Evolutionary conservation across 208 protist species (phyloP).

Genomic region (Leishmania guyanensis): DNA sequence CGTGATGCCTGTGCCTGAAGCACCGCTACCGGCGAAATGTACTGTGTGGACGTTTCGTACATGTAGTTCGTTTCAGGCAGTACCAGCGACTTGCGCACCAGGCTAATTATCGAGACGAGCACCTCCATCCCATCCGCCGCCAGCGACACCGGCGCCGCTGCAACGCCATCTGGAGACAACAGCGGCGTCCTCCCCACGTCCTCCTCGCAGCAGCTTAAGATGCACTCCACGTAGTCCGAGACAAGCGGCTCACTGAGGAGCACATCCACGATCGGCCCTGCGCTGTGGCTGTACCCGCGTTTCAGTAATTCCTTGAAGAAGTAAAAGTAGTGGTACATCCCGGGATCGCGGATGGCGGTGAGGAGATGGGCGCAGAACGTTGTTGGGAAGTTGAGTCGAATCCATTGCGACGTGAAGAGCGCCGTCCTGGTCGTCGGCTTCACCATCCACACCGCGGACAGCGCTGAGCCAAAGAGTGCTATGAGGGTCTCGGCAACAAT

Average conservation of each 20-base stretch:
- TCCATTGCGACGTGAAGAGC: constrained; percentile 60
- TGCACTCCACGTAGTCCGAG: constrained; percentile 28
- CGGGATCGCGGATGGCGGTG: constrained; percentile 32
- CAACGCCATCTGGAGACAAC: constrained; percentile 19
- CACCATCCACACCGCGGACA: constrained; percentile 47
- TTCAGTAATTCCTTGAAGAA: constrained; percentile 72
- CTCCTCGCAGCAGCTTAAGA: constrained; percentile 40
- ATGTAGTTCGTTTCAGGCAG: constrained; percentile 47
- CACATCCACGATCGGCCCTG: constrained; percentile 67
- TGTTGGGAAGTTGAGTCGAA: constrained; percentile 39
- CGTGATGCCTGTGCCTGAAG: constrained; percentile 34
- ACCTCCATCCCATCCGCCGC: constrained; percentile 53
- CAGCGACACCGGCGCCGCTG: constrained; percentile 32
- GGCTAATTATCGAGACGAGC: constrained; percentile 40
- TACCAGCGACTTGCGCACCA: constrained; percentile 61
- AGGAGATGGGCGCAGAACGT: constrained; percentile 35
- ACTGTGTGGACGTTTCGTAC: constrained; percentile 40
- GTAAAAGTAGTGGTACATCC: constrained; percentile 70
- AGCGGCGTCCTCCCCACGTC: constrained; percentile 18
- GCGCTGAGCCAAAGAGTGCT: constrained; percentile 60
- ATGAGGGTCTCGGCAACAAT: constrained; percentile 68
- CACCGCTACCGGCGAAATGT: constrained; percentile 41
- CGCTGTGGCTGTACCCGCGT: constrained; percentile 68
- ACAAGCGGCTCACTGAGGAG: constrained; percentile 53
- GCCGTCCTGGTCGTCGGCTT: constrained; percentile 38